Evolutionary conservation across 768 basidiomycete species (phyloP).

Genomic region (Strobilomyces dryophilus): DNA sequence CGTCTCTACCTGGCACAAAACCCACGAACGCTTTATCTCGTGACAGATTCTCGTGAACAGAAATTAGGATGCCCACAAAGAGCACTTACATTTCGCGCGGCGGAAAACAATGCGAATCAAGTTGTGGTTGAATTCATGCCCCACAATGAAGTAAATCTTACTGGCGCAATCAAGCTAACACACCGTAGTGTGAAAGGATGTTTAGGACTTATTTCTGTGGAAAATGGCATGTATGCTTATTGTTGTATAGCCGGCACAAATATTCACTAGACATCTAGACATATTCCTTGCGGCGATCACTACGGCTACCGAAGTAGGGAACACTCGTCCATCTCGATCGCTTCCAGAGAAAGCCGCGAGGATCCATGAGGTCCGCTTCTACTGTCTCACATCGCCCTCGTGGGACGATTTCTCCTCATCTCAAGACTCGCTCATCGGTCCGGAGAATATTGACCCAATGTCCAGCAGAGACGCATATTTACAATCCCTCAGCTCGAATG

Average conservation of each 20-base stretch:
- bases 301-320: slow-evolving; percentile 70
- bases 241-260: background rate
- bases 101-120: slow-evolving; percentile 47
- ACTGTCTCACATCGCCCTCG: slow-evolving; percentile 72
- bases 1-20: slow-evolving; percentile 66
- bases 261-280: slow-evolving; percentile 41
- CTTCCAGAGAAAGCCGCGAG: slow-evolving; percentile 66
- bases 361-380: slow-evolving; percentile 89
- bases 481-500: slow-evolving; percentile 37
- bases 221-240: slow-evolving; percentile 48
- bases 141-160: slow-evolving; percentile 65
- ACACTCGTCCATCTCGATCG: slow-evolving; percentile 56
- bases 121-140: slow-evolving; percentile 86
- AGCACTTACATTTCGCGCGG: slow-evolving; percentile 70
- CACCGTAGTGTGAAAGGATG: slow-evolving; percentile 76
- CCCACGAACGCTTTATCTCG: slow-evolving; percentile 69
- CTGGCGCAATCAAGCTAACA: slow-evolving; percentile 61
- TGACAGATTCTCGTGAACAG: slow-evolving; percentile 67
- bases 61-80: slow-evolving; percentile 52
- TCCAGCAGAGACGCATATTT: slow-evolving; percentile 43
- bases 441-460: slow-evolving; percentile 49
- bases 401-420: slow-evolving; percentile 75
- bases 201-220: slow-evolving; percentile 73
- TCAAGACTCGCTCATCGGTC: slow-evolving; percentile 50
- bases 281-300: slow-evolving; percentile 84